Percentiles rank a stretch among this genome's conserved stretches.
These are phyloP conservation scores for Heliosperma pusillum DNA, from an alignment of 148 eudicot genomes.

Conservation along the genomic window DNA sequence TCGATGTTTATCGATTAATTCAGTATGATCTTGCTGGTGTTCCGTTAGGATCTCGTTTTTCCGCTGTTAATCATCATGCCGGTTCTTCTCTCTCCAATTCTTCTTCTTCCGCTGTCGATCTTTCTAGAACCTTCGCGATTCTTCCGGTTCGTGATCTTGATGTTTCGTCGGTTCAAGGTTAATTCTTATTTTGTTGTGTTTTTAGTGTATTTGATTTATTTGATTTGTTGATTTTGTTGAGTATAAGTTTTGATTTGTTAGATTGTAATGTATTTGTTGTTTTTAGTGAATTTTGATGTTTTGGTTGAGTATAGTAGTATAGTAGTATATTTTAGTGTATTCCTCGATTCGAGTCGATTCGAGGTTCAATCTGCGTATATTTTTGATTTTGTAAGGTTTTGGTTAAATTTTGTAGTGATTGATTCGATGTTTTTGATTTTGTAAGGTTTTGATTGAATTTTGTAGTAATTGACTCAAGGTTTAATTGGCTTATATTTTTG, in stretches of 20 bases:
- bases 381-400: too few species aligned
- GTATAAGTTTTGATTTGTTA: neutral
- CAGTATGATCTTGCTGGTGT: constrained; percentile 93
- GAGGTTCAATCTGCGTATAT: too few species aligned
- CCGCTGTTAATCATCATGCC: constrained; percentile 83
- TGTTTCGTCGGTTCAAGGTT: constrained; percentile 63
- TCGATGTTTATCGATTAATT: constrained; percentile 91
- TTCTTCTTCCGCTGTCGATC: constrained; percentile 50
- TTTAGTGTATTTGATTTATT: neutral
- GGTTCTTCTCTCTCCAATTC: constrained; percentile 57
- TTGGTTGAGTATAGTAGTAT: neutral
- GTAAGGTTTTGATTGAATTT: too few species aligned
- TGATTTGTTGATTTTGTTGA: neutral
- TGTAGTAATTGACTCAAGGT: too few species aligned
- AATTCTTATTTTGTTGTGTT: too few species aligned
- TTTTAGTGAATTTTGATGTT: neutral
- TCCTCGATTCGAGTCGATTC: too few species aligned
- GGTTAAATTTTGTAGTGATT: too few species aligned
- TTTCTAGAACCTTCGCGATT: constrained; percentile 73
- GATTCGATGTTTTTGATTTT: too few species aligned
- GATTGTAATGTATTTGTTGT: neutral
- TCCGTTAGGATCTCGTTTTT: constrained; percentile 86
- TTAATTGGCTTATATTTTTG: too few species aligned
- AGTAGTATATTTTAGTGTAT: neutral
- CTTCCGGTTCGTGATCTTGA: constrained; percentile 76